These are phyloP conservation scores for Fusarium sp. DNA, from an alignment of 2,329 filamentous ascomycete species.

Conservation along the genomic window DNA sequence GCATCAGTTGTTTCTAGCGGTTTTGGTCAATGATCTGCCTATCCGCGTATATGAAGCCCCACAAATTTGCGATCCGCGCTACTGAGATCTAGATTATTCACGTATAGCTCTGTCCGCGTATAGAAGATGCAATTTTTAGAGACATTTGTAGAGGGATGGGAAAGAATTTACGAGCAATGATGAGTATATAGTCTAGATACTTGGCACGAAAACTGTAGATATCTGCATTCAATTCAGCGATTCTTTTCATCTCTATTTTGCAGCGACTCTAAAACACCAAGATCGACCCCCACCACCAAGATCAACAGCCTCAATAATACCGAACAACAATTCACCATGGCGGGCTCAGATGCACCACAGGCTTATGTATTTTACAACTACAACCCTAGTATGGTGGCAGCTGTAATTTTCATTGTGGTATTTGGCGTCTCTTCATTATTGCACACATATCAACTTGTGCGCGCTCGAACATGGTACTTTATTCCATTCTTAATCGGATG, in stretches of 20 bases:
- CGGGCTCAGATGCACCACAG: conserved; percentile 8
- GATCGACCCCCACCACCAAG: neutral
- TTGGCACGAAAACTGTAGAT: neutral
- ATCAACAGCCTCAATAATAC: conserved; percentile 7
- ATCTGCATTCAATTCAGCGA: neutral
- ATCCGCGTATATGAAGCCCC: conserved; percentile 32
- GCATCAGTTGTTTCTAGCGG: neutral
- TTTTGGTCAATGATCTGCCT: neutral
- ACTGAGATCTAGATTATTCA: conserved; percentile 2
- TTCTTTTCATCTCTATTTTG: neutral
- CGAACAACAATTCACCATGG: conserved; percentile 23
- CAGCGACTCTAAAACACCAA: neutral
- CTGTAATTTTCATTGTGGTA: conserved; percentile 55
- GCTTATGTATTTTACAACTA: conserved; percentile 57
- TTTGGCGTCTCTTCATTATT: conserved; percentile 53
- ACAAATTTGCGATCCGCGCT: conserved; percentile 3
- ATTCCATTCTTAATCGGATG: conserved; percentile 65
- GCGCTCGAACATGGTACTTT: conserved; percentile 62
- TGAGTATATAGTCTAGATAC: conserved; percentile 30
- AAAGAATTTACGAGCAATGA: conserved; percentile 9
- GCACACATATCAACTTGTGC: conserved; percentile 55
- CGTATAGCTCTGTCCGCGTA: conserved; percentile 29
- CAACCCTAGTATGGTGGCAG: conserved; percentile 57
- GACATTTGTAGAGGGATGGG: neutral
- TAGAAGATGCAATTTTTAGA: conserved; percentile 5